A percentile compares a stretch with the other conserved stretches of the same genome.
phyloP scores from a whole-genome alignment of 257 asterid genomes.

The Paraleonurus japonicus region DNA sequence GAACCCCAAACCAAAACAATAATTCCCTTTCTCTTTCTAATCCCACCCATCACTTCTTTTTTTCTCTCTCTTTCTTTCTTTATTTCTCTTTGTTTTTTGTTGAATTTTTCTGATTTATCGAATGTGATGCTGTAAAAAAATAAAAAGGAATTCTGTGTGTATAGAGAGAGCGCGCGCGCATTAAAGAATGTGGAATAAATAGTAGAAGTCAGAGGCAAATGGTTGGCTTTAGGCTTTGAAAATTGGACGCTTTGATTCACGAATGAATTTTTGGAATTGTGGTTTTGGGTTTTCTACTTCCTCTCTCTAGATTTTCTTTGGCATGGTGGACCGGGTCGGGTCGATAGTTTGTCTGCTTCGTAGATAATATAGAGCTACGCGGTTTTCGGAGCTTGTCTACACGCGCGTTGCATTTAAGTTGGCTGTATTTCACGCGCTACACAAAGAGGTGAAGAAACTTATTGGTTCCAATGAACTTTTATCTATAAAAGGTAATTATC shows the following conservation, averaged over 20 bases:
- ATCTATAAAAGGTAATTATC: slow-evolving; percentile 15
- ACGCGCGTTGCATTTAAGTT: background rate
- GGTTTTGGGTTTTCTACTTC: slow-evolving; percentile 27
- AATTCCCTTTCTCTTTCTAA: slow-evolving; percentile 48
- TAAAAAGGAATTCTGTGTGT: background rate
- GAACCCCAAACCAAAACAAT: slow-evolving; percentile 29
- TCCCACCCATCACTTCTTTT: slow-evolving; percentile 43
- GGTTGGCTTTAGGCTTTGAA: slow-evolving; percentile 33
- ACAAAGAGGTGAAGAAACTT: background rate
- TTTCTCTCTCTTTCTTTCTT: slow-evolving; percentile 32
- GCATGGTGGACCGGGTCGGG: slow-evolving; percentile 38
- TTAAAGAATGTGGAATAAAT: slow-evolving; percentile 38
- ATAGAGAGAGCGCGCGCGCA: slow-evolving; percentile 18
- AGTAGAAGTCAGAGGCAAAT: slow-evolving; percentile 29
- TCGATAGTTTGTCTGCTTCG: background rate
- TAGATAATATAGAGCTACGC: background rate
- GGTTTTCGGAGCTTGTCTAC: background rate
- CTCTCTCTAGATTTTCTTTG: slow-evolving; percentile 27
- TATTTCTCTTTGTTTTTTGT: slow-evolving; percentile 30
- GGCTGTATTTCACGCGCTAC: slow-evolving; percentile 20
- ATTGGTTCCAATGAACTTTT: slow-evolving; percentile 12
- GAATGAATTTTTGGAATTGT: slow-evolving; percentile 34
- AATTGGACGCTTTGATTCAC: slow-evolving; percentile 53
- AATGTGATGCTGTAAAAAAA: slow-evolving; percentile 41
- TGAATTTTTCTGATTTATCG: slow-evolving; percentile 35